Evolutionary conservation across 768 basidiomycete genomes (phyloP).

Genomic region (Boletellus sp.): DNA sequence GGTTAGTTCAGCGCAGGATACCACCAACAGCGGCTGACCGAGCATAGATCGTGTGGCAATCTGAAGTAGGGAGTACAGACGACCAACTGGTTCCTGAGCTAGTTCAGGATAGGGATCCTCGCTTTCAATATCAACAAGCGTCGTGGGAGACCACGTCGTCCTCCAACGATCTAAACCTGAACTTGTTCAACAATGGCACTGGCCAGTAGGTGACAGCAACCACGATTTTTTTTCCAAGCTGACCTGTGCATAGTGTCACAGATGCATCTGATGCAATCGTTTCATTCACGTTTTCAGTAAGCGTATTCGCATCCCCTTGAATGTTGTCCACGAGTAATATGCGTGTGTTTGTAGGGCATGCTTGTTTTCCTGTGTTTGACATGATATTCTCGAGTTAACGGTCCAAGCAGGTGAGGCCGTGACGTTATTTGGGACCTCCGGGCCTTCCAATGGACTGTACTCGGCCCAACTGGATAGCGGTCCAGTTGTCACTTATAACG

Average conservation of each 20-base stretch:
- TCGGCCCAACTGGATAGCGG: conserved; percentile 35
- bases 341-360: conserved; percentile 18
- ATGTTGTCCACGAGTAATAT: not conserved
- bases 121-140: conserved; percentile 36
- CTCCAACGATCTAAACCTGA: conserved; percentile 31
- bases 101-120: conserved; percentile 34
- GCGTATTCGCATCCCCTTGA: conserved; percentile 4
- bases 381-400: not conserved
- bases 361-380: not conserved
- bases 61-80: conserved; percentile 17
- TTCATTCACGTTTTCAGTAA: conserved; percentile 39
- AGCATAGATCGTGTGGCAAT: conserved; percentile 27
- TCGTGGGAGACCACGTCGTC: conserved; percentile 36
- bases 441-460: conserved; percentile 34
- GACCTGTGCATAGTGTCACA: conserved; percentile 30
- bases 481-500: conserved; percentile 13
- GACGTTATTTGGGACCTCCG: conserved; percentile 43
- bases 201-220: conserved; percentile 34
- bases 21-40: not conserved
- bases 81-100: conserved; percentile 17
- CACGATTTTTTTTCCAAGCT: not conserved
- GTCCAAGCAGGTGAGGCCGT: conserved; percentile 39
- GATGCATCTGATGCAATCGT: conserved; percentile 31
- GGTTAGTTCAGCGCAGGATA: conserved; percentile 17
- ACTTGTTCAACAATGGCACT: conserved; percentile 40